phyloP scores from a whole-genome alignment of 148 eudicot genomes.

The Simmondsia chinensis region DNA sequence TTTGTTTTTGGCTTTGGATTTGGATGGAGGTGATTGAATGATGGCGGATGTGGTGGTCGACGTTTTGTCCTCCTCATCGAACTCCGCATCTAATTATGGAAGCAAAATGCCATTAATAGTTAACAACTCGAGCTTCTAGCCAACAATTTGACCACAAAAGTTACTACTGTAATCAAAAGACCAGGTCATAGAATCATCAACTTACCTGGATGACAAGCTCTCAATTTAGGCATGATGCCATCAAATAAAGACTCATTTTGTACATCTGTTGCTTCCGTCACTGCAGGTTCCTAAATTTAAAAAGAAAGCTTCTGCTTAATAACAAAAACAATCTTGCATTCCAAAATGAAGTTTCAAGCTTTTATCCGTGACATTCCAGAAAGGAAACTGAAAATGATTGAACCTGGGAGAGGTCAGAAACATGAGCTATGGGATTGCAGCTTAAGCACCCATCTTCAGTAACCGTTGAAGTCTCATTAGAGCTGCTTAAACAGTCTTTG shows the following conservation, averaged over 20 bases:
- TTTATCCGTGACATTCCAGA: not conserved
- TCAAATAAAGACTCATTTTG: no score
- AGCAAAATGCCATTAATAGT: not conserved
- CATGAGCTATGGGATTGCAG: constrained; percentile 1
- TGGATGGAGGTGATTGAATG: constrained; percentile 21
- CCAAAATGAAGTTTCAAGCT: no score
- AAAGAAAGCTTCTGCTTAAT: no score
- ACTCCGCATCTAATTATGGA: constrained; percentile 25
- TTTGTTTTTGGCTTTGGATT: constrained; percentile 20
- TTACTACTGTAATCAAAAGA: no score
- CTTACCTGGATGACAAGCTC: constrained; percentile 27
- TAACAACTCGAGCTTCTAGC: no score
- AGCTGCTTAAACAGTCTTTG: not conserved
- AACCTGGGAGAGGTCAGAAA: not conserved
- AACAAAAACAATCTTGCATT: no score
- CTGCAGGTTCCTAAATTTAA: no score
- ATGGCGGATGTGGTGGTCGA: constrained; percentile 4
- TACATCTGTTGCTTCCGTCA: no score
- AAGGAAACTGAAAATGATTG: constrained; percentile 6
- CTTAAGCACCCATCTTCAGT: constrained; percentile 8
- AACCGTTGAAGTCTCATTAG: not conserved
- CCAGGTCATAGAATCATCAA: no score
- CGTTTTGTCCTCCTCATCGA: constrained; percentile 13
- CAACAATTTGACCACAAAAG: no score
- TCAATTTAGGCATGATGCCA: constrained; percentile 9